These are phyloP conservation scores for Pyrrhoderma noxium DNA, from an alignment of 1,284 basidiomycete genomes.

Conservation along the genomic window DNA sequence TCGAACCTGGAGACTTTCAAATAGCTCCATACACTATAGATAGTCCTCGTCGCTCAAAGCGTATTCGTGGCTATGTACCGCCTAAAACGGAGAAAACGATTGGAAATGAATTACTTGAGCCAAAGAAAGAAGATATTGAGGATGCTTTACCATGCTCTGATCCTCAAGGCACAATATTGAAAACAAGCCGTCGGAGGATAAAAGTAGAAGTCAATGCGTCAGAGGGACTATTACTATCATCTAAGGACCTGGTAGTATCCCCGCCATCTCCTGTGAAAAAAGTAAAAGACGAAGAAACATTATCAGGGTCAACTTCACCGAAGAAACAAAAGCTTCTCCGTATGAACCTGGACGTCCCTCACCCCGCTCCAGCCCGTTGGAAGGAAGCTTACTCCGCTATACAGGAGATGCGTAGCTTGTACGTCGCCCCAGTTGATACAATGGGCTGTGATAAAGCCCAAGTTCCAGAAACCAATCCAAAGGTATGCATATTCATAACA, in stretches of 20 bases:
- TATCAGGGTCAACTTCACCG: slow-evolving; percentile 18
- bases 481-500: slow-evolving; percentile 35
- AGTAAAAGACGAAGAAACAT: background rate
- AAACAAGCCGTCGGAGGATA: background rate
- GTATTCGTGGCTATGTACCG: slow-evolving; percentile 2
- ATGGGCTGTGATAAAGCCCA: slow-evolving; percentile 82
- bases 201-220: background rate
- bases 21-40: background rate
- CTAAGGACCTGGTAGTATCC: background rate
- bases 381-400: slow-evolving; percentile 69
- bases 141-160: background rate
- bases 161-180: background rate
- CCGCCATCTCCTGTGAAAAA: background rate
- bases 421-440: slow-evolving; percentile 82
- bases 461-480: slow-evolving; percentile 52
- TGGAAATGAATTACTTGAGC: too few species aligned
- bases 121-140: slow-evolving; percentile 3
- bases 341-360: slow-evolving; percentile 55
- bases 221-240: background rate
- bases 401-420: slow-evolving; percentile 65
- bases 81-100: background rate
- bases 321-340: slow-evolving; percentile 42
- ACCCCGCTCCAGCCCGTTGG: slow-evolving; percentile 72
- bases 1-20: slow-evolving; percentile 1
- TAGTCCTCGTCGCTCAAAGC: slow-evolving; percentile 11